A percentile compares a stretch with the other conserved stretches of the same genome.
These are phyloP conservation scores for Kwoniella sp. DNA, from an alignment of 768 basidiomycete genomes.

Conservation along the genomic window DNA sequence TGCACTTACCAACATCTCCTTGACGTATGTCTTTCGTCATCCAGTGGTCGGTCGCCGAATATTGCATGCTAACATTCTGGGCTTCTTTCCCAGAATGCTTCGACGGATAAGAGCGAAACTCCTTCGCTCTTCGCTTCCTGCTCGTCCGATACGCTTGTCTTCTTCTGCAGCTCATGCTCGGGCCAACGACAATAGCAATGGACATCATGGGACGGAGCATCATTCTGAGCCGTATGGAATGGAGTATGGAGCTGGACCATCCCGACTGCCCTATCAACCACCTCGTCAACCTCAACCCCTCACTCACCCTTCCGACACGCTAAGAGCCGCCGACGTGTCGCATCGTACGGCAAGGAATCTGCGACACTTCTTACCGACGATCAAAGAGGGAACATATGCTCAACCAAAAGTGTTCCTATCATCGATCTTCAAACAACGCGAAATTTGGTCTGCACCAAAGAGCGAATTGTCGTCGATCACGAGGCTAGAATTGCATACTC, in stretches of 20 bases:
- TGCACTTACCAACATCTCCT: background rate
- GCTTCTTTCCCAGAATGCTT: constrained; percentile 7
- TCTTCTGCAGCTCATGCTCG: constrained; percentile 19
- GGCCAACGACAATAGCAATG: background rate
- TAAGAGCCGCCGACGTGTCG: background rate
- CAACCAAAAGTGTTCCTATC: constrained; percentile 5
- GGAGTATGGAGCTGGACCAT: constrained; percentile 37
- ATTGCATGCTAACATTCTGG: background rate
- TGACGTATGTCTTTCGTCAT: background rate
- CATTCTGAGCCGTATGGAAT: constrained; percentile 24
- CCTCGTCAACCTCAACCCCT: background rate
- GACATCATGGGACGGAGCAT: background rate
- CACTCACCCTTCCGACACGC: background rate
- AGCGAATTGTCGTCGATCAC: constrained; percentile 12
- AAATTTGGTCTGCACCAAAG: background rate
- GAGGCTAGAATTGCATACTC: constrained; percentile 22
- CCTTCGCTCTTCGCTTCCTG: background rate
- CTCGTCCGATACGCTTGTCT: constrained; percentile 7
- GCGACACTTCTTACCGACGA: background rate
- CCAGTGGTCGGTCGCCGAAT: too few relatives aligned
- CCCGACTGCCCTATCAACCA: constrained; percentile 26
- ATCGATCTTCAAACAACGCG: constrained; percentile 5
- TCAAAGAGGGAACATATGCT: constrained; percentile 17
- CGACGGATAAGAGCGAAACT: constrained; percentile 24
- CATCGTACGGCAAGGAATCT: background rate